These are phyloP conservation scores for Tephrocybe sp. DNA, from an alignment of 768 basidiomycete genomes.

Conservation along the genomic window DNA sequence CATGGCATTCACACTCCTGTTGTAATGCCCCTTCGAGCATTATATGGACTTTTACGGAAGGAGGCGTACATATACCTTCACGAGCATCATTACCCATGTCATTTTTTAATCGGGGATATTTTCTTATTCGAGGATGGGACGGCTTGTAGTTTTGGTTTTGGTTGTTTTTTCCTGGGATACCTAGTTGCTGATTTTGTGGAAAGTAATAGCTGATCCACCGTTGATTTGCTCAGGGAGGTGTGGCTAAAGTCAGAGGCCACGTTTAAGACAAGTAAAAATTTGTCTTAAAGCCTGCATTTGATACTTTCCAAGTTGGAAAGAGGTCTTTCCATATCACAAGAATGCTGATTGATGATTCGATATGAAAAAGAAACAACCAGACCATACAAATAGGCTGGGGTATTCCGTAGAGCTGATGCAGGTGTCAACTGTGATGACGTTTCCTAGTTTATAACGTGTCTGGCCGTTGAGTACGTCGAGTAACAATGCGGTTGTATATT, in stretches of 20 bases:
- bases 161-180: neutral
- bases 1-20: slow-evolving; percentile 14
- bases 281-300: no score
- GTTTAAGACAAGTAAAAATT: no score
- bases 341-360: no score
- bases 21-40: slow-evolving; percentile 1
- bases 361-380: no score
- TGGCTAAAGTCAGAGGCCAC: neutral
- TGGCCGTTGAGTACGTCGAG: no score
- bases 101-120: neutral
- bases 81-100: slow-evolving; percentile 2
- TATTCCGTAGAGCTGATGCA: no score
- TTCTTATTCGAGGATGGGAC: neutral
- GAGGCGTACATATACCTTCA: neutral
- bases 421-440: no score
- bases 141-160: neutral
- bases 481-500: no score
- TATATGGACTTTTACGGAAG: neutral
- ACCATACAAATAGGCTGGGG: no score
- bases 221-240: neutral
- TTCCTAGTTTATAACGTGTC: no score
- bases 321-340: no score
- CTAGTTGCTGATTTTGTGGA: neutral
- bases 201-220: neutral
- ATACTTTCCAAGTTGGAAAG: no score